A percentile compares a stretch with the other conserved stretches of the same genome.
phyloP scores from a whole-genome alignment of 148 eudicot genomes.

The Amaranthus cruentus region DNA sequence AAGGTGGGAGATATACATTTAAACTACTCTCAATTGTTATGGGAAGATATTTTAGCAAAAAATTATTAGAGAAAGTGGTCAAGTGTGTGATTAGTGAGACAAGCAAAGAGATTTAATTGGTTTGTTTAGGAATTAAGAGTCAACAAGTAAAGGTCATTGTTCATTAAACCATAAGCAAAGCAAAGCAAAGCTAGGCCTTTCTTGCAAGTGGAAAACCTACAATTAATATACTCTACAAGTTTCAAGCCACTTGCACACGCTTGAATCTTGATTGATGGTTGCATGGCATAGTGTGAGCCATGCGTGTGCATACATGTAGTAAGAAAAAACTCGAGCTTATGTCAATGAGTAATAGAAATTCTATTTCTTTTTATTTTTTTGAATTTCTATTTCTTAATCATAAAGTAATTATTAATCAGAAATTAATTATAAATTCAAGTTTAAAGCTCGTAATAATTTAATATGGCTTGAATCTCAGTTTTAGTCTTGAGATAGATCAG shows the following conservation, averaged over 20 bases:
- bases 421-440: too few species aligned
- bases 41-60: not conserved
- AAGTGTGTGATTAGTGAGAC: not conserved
- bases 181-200: not conserved
- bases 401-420: too few species aligned
- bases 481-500: too few species aligned
- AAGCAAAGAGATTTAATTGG: conserved; percentile 3
- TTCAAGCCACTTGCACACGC: too few species aligned
- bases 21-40: too few species aligned
- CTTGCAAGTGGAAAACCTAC: conserved; percentile 7
- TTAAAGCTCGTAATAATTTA: too few species aligned
- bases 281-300: not conserved
- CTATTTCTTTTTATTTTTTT: too few species aligned
- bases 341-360: too few species aligned
- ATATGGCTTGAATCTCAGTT: too few species aligned
- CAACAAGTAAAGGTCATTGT: conserved; percentile 7
- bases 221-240: not conserved
- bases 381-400: too few species aligned
- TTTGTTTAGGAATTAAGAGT: not conserved
- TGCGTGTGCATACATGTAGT: not conserved
- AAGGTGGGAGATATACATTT: too few species aligned
- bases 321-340: not conserved
- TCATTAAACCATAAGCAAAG: not conserved
- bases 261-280: too few species aligned
- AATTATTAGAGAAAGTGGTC: not conserved